A percentile compares a stretch with the other conserved stretches of the same genome.
phyloP scores from a whole-genome alignment of 371 early-diverging fungal genomes.

The Mortierella sp. region DNA sequence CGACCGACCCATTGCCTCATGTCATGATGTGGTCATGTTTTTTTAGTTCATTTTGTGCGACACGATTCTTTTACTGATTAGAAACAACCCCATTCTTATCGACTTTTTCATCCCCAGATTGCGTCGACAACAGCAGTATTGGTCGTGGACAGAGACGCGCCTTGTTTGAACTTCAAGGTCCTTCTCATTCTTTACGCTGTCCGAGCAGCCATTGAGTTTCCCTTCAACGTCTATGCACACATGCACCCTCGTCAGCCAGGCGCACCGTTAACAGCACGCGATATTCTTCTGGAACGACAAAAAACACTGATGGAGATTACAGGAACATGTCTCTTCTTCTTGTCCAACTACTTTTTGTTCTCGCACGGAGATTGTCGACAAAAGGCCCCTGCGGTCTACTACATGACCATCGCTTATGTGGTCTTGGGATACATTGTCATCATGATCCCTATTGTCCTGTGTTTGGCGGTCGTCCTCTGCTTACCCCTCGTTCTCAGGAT shows the following conservation, averaged over 20 bases:
- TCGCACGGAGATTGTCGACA: slow-evolving; percentile 61
- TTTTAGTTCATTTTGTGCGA: too few species aligned
- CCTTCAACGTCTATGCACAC: slow-evolving; percentile 32
- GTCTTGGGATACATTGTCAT: slow-evolving; percentile 75
- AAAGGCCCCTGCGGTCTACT: slow-evolving; percentile 68
- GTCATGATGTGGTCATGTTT: too few species aligned
- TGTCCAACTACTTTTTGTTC: slow-evolving; percentile 78
- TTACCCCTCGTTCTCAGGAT: slow-evolving; percentile 74
- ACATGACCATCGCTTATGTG: slow-evolving; percentile 67
- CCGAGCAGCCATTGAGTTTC: slow-evolving; percentile 16
- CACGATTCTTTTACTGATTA: too few species aligned
- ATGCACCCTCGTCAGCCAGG: slow-evolving; percentile 43
- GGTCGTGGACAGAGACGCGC: slow-evolving; percentile 20
- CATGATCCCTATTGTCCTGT: slow-evolving; percentile 70
- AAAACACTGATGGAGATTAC: slow-evolving; percentile 69
- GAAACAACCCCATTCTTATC: too few species aligned
- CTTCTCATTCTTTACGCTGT: slow-evolving; percentile 31
- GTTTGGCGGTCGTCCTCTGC: slow-evolving; percentile 72
- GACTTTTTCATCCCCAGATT: slow-evolving; percentile 22
- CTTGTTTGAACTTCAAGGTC: slow-evolving; percentile 22
- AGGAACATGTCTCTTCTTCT: slow-evolving; percentile 74
- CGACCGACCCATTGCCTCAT: too few species aligned
- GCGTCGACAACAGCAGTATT: slow-evolving; percentile 26
- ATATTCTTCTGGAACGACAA: slow-evolving; percentile 39
- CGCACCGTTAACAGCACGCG: slow-evolving; percentile 28